phyloP scores from a whole-genome alignment of 176 grass and related monocot species.

The Triticum timopheevii region DNA sequence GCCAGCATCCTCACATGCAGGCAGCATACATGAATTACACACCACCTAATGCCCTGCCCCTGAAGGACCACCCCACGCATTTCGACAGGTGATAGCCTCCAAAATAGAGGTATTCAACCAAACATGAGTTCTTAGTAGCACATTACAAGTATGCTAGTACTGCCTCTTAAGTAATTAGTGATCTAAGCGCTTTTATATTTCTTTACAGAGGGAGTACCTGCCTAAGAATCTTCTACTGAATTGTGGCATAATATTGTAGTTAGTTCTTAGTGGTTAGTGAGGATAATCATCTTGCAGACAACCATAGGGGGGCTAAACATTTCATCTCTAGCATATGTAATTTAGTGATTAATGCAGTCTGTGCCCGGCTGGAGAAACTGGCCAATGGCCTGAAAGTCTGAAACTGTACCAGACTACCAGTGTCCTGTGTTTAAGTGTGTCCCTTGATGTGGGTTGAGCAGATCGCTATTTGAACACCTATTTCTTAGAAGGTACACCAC shows the following conservation, averaged over 20 bases:
- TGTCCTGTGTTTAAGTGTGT: background rate
- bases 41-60: slow-evolving; percentile 28
- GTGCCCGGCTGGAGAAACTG: background rate
- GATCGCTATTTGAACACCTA: background rate
- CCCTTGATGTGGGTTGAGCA: slow-evolving; percentile 5
- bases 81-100: slow-evolving; percentile 24
- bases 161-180: background rate
- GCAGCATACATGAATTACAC: slow-evolving; percentile 19
- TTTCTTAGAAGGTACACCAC: background rate
- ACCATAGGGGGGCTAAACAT: background rate
- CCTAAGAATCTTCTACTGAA: background rate
- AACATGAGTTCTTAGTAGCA: slow-evolving; percentile 6
- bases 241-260: background rate
- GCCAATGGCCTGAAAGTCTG: background rate
- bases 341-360: background rate
- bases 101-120: slow-evolving; percentile 35
- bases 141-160: background rate
- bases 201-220: background rate
- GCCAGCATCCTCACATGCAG: slow-evolving; percentile 42
- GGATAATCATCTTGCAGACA: slow-evolving; percentile 4
- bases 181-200: too few species aligned
- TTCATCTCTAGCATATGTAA: slow-evolving; percentile 21
- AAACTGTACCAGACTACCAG: background rate
- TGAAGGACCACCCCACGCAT: slow-evolving; percentile 32
- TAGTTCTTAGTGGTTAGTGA: background rate